Base-by-base conservation (phyloP, 179 eudicot species). In the Sideroxylon spinosum region DNA sequence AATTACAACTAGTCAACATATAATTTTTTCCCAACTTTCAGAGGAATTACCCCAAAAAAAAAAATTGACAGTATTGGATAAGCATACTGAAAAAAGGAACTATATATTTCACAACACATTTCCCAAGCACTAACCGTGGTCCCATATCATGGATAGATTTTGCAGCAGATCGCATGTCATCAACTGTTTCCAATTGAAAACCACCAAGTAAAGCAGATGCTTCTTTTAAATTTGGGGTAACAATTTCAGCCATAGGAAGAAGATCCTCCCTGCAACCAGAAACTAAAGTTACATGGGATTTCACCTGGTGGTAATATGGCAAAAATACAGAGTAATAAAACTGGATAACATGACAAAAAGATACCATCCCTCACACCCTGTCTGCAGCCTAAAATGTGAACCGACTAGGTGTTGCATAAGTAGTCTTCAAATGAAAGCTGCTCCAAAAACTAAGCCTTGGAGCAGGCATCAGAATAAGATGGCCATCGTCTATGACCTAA, bases 81-180 rank as follows among this genome's bases (percentile, higher is more conserved):
- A 25, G 70, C 37, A 32, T 32, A 32, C 37, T 32, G 37, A 32
- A 32, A 32, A 32, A 32, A 32, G 3, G 37, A 32, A 3, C 37
- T 32, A 32, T 32, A 32, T 32, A 32, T 32, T 32, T 32, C 37
- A 76, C 37, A 83, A 49, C 1, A 50, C 29, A 17, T 59, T 50
- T 49, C 37, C 4, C 55, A 49, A 68, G 68, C 63, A 78, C 88
- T 80, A 75, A 94, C 98, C 94, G 84, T 80, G 97, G 94, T 57
- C 98, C 98, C 92, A 94, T 82, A 69, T 89, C 87, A 87, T 94
- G 82, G 60, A 94, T 89, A 75, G 84, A 84, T 83, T 92, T 89
- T 78, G 98, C 98, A 82, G 98, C 97, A 82, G 83, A 81, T 53
- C 91, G 89, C 97, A 94, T 94, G 86, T 94, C 92, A 63, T 86